phyloP scores from a whole-genome alignment of 805 yeast genomes.

The Cephaloascus albidus region DNA sequence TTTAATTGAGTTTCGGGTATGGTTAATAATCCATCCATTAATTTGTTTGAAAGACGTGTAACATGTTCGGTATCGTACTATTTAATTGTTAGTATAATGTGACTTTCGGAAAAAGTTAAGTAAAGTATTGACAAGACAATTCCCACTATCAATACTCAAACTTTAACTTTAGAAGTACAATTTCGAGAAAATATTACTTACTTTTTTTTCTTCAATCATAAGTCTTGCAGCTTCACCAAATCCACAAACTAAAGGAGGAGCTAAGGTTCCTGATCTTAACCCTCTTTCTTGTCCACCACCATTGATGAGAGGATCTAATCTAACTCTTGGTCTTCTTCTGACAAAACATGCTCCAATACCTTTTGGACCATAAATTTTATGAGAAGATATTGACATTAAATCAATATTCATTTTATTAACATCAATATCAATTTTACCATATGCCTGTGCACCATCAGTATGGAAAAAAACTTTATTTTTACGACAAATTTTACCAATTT shows the following conservation, averaged over 20 bases:
- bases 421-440: conserved; percentile 87
- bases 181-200: conserved; percentile 3
- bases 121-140: not conserved
- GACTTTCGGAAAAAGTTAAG: not conserved
- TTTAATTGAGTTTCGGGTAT: conserved; percentile 87
- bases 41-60: conserved; percentile 57
- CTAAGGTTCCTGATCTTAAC: conserved; percentile 89
- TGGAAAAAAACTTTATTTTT: conserved; percentile 90
- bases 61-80: conserved; percentile 65
- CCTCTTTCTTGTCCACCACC: conserved; percentile 99
- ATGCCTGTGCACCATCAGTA: conserved; percentile 96
- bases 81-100: conserved; percentile 1
- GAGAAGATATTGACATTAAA: conserved; percentile 87
- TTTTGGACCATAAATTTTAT: conserved; percentile 96
- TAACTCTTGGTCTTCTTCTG: conserved; percentile 96
- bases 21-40: conserved; percentile 61
- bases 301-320: conserved; percentile 87
- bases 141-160: too few relatives aligned
- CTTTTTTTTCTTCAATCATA: conserved; percentile 58
- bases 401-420: conserved; percentile 93
- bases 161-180: not conserved
- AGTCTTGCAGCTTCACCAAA: conserved; percentile 96
- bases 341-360: conserved; percentile 95
- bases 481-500: conserved; percentile 83
- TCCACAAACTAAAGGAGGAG: conserved; percentile 94